These are phyloP conservation scores for Wallemia mellicola DNA, from an alignment of 1,284 basidiomycete species.

Conservation along the genomic window DNA sequence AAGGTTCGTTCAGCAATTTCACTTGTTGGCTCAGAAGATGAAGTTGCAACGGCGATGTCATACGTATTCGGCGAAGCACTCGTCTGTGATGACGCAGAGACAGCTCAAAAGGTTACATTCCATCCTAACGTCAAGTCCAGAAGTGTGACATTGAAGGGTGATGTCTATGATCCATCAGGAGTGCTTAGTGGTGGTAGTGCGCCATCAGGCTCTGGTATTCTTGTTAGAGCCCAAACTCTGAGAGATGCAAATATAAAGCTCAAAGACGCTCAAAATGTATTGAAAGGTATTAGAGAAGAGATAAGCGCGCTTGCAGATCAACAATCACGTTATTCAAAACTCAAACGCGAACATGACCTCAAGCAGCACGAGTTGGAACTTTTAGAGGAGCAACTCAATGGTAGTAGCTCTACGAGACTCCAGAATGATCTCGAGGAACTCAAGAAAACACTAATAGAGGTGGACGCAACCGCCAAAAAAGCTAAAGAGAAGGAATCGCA, in stretches of 20 bases:
- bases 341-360: conserved; percentile 48
- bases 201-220: conserved; percentile 38
- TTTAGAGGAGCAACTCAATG: conserved; percentile 54
- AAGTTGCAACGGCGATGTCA: conserved; percentile 64
- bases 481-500: conserved; percentile 46
- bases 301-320: conserved; percentile 25
- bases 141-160: conserved; percentile 77
- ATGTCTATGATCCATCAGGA: conserved; percentile 87
- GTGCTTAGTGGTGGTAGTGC: conserved; percentile 76
- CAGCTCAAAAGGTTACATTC: conserved; percentile 75
- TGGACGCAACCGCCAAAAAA: conserved; percentile 31
- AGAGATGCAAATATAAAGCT: conserved; percentile 30
- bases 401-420: conserved; percentile 66
- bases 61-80: conserved; percentile 85
- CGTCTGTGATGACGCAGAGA: conserved; percentile 62
- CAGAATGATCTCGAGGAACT: conserved; percentile 42
- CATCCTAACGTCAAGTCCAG: conserved; percentile 33
- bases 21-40: conserved; percentile 54
- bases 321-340: conserved; percentile 36
- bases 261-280: conserved; percentile 17
- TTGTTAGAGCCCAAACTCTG: conserved; percentile 64
- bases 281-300: conserved; percentile 29
- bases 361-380: conserved; percentile 61
- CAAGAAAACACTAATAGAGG: conserved; percentile 32
- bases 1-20: conserved; percentile 63